phyloP scores from a whole-genome alignment of 1,284 basidiomycete genomes.

The Tylopilus sp. region DNA sequence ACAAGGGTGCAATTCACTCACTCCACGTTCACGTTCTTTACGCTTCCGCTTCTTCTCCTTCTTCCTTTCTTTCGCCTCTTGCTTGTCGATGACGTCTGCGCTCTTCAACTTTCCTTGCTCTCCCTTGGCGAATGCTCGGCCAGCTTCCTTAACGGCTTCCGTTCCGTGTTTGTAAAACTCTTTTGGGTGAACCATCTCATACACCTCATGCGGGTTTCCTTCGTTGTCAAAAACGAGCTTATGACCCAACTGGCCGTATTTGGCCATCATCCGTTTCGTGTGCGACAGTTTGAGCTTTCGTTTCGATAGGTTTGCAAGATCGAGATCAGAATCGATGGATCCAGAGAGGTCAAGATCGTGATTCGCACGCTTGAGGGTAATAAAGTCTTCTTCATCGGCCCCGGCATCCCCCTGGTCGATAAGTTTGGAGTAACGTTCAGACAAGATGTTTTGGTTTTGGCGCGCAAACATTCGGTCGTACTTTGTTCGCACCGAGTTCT shows the following conservation, averaged over 20 bases:
- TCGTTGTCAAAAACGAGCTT: slow-evolving; percentile 86
- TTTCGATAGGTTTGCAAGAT: slow-evolving; percentile 48
- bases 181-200: slow-evolving; percentile 74
- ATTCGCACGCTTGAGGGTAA: slow-evolving; percentile 88
- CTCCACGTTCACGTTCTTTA: slow-evolving; percentile 64
- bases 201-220: slow-evolving; percentile 74
- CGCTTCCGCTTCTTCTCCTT: slow-evolving; percentile 88
- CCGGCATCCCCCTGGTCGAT: slow-evolving; percentile 61
- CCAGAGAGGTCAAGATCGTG: slow-evolving; percentile 75
- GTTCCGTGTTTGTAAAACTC: slow-evolving; percentile 59
- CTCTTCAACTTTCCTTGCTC: slow-evolving; percentile 71
- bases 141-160: slow-evolving; percentile 64
- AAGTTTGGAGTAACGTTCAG: slow-evolving; percentile 88
- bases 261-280: slow-evolving; percentile 76
- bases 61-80: slow-evolving; percentile 84
- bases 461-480: slow-evolving; percentile 99
- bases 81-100: slow-evolving; percentile 74
- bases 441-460: slow-evolving; percentile 92
- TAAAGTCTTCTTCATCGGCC: slow-evolving; percentile 79
- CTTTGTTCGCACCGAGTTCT: slow-evolving; percentile 74
- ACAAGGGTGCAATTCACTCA: slow-evolving; percentile 30
- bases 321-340: slow-evolving; percentile 30
- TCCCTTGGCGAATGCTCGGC: slow-evolving; percentile 64
- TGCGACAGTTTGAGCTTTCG: slow-evolving; percentile 65
- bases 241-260: slow-evolving; percentile 58